Conservation (phyloP, 257 asterid genomes). For the Datura wrightii region DNA sequence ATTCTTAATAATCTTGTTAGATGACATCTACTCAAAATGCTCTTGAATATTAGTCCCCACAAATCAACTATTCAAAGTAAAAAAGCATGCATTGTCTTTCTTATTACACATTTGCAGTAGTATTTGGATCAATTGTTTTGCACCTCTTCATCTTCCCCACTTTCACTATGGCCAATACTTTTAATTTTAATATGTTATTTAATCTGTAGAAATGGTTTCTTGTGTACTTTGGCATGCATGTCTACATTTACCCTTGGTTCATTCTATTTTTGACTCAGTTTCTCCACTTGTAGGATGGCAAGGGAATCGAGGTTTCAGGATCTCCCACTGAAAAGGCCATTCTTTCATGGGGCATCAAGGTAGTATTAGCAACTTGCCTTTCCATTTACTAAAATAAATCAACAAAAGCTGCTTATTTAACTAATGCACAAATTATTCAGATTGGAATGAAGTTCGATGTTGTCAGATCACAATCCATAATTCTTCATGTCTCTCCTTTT, state of each 20-base stretch:
- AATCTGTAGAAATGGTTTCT: background rate
- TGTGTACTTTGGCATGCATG: slow-evolving; percentile 23
- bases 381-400: background rate
- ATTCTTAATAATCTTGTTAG: slow-evolving; percentile 14
- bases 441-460: slow-evolving; percentile 85
- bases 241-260: slow-evolving; percentile 31
- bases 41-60: background rate
- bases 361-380: slow-evolving; percentile 36
- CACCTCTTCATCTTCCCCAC: slow-evolving; percentile 24
- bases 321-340: slow-evolving; percentile 97
- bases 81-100: background rate
- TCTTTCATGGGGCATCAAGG: slow-evolving; percentile 96
- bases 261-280: slow-evolving; percentile 9
- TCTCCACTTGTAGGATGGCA: slow-evolving; percentile 59
- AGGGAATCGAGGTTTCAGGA: slow-evolving; percentile 75
- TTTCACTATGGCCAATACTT: slow-evolving; percentile 12
- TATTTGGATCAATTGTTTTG: slow-evolving; percentile 9
- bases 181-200: background rate
- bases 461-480: slow-evolving; percentile 75
- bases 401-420: slow-evolving; percentile 33
- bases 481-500: slow-evolving; percentile 90
- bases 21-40: slow-evolving; percentile 23
- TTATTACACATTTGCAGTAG: slow-evolving; percentile 1
- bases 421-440: slow-evolving; percentile 48
- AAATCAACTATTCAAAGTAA: background rate